phyloP scores from a whole-genome alignment of 2,329 filamentous ascomycete genomes.

The Fusarium sp. region DNA sequence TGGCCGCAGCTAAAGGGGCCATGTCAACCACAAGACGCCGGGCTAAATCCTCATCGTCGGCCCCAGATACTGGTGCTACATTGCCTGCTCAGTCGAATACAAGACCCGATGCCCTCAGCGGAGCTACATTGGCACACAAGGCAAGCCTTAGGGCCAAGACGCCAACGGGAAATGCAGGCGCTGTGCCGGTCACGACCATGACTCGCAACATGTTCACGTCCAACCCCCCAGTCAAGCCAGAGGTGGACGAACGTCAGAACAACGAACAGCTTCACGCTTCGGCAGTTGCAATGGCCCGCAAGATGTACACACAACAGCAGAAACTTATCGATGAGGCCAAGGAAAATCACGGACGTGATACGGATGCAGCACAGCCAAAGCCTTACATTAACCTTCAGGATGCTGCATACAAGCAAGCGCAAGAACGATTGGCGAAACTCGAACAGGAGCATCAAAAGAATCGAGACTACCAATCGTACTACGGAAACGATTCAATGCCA shows the following conservation, averaged over 20 bases:
- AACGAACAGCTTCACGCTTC: constrained; percentile 83
- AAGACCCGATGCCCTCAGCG: constrained; percentile 77
- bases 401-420: constrained; percentile 86
- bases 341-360: constrained; percentile 54
- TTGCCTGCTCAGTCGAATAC: constrained; percentile 54
- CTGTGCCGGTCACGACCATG: constrained; percentile 76
- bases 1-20: constrained; percentile 83
- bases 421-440: constrained; percentile 84
- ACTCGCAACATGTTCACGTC: constrained; percentile 83
- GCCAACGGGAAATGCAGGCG: constrained; percentile 71
- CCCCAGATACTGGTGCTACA: constrained; percentile 39
- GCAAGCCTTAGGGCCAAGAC: constrained; percentile 61
- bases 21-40: constrained; percentile 72
- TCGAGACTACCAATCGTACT: constrained; percentile 80
- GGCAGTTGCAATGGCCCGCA: constrained; percentile 88
- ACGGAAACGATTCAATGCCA: constrained; percentile 65
- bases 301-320: constrained; percentile 82
- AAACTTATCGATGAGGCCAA: constrained; percentile 67
- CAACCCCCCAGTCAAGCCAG: constrained; percentile 76
- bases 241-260: constrained; percentile 79
- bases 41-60: constrained; percentile 72
- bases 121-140: constrained; percentile 76
- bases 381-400: constrained; percentile 79
- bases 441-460: constrained; percentile 76
- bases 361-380: constrained; percentile 61